These are phyloP conservation scores for Pseudocercospora fijiensis DNA, from an alignment of 2,329 filamentous ascomycete species.

Conservation along the genomic window DNA sequence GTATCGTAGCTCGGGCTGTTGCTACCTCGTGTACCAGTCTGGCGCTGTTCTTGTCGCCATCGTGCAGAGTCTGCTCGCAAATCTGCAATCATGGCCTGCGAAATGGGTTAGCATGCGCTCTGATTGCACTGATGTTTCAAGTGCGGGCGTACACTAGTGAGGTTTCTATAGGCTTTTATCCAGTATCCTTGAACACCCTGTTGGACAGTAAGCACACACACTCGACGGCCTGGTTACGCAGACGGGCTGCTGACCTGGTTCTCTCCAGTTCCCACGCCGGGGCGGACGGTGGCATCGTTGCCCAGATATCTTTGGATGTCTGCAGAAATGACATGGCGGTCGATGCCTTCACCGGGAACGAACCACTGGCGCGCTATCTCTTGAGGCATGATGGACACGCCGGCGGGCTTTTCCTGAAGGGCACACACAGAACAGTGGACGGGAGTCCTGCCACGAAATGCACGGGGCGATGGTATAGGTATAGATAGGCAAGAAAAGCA, in stretches of 20 bases:
- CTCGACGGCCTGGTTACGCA: constrained; percentile 13
- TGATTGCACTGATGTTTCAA: not conserved
- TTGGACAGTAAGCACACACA: constrained; percentile 24
- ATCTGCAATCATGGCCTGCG: constrained; percentile 53
- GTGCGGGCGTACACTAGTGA: constrained; percentile 47
- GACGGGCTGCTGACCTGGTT: constrained; percentile 43
- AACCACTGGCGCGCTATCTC: constrained; percentile 50
- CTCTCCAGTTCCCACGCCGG: constrained; percentile 47
- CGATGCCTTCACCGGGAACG: constrained; percentile 51
- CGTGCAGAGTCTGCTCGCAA: constrained; percentile 49
- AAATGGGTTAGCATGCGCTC: constrained; percentile 14
- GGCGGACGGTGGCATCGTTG: constrained; percentile 52
- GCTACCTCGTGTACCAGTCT: constrained; percentile 48
- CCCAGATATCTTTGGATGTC: constrained; percentile 55
- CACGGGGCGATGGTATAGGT: not conserved
- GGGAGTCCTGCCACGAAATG: not conserved
- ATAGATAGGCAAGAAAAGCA: not conserved
- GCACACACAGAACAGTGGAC: not conserved
- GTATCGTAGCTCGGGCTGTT: constrained; percentile 41
- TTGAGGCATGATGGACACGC: constrained; percentile 32
- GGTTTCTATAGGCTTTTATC: constrained; percentile 53
- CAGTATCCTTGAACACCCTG: constrained; percentile 51
- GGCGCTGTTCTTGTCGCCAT: constrained; percentile 44
- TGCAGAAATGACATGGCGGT: constrained; percentile 53
- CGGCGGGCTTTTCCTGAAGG: constrained; percentile 1